Conservation (phyloP, 495 filamentous ascomycete genomes). For the Penicillium cataractarum region DNA sequence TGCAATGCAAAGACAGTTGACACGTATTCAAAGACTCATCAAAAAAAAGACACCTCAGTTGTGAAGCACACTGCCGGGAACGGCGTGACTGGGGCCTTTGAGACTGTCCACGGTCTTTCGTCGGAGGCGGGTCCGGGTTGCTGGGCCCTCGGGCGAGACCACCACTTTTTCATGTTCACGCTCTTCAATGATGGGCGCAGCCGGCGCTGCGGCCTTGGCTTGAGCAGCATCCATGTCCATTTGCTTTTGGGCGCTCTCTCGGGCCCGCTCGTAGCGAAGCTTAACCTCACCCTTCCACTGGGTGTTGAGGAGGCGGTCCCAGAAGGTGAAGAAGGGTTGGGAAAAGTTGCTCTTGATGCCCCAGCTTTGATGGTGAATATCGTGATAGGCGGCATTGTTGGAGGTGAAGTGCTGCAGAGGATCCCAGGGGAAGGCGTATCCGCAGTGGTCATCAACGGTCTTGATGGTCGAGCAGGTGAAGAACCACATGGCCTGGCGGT, state of each 20-base stretch:
- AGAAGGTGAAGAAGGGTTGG: slow-evolving; percentile 57
- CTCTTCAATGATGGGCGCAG: slow-evolving; percentile 17
- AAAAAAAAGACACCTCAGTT: slow-evolving; percentile 21
- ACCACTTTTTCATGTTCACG: slow-evolving; percentile 28
- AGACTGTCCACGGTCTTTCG: slow-evolving; percentile 48
- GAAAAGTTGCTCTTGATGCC: slow-evolving; percentile 76
- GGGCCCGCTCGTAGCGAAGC: slow-evolving; percentile 49
- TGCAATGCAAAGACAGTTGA: slow-evolving; percentile 22
- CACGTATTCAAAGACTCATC: slow-evolving; percentile 23
- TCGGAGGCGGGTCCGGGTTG: slow-evolving; percentile 41
- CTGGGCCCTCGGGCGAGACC: slow-evolving; percentile 36
- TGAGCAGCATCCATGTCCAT: slow-evolving; percentile 36
- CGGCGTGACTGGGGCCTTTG: slow-evolving; percentile 45
- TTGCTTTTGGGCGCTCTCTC: slow-evolving; percentile 46
- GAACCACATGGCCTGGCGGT: slow-evolving; percentile 81
- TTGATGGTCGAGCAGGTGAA: slow-evolving; percentile 86
- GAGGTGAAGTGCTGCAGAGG: slow-evolving; percentile 86
- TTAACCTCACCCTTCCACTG: slow-evolving; percentile 51
- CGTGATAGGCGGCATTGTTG: slow-evolving; percentile 95
- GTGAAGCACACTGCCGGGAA: slow-evolving; percentile 47
- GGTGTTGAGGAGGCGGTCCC: slow-evolving; percentile 53
- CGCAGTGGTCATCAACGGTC: slow-evolving; percentile 97
- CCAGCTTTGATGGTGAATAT: slow-evolving; percentile 99
- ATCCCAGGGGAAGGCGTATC: slow-evolving; percentile 93
- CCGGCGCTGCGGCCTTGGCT: slow-evolving; percentile 13